Percentiles rank a stretch among this genome's conserved stretches.
Evolutionary conservation across 2,329 filamentous ascomycete genomes (phyloP).

Genomic region (Alternaria atra): DNA sequence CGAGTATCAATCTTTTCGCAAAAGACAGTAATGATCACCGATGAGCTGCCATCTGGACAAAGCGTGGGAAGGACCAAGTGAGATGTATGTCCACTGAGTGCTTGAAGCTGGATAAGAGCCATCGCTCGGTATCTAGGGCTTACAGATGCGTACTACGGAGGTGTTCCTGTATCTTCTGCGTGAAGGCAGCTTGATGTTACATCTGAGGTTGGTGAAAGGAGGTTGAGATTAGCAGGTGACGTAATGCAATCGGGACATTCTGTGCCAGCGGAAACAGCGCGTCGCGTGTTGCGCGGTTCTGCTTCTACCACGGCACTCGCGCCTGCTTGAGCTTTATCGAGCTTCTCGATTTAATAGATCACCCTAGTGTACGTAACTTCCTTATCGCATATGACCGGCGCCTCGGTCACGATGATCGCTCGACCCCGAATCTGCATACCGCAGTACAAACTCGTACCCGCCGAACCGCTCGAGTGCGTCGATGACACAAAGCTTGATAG

Average conservation of each 20-base stretch:
- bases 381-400: not conserved
- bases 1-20: not conserved
- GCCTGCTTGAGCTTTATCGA: not conserved
- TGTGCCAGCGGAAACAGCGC: not conserved
- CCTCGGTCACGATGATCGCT: not conserved
- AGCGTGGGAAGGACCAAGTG: not conserved
- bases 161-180: not conserved
- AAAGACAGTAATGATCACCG: not conserved
- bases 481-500: not conserved
- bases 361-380: not conserved
- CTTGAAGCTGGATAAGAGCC: not conserved
- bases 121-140: not conserved
- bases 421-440: not conserved
- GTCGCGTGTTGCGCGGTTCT: not conserved
- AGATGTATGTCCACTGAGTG: not conserved
- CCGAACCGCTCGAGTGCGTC: not conserved
- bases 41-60: not conserved
- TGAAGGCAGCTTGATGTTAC: not conserved
- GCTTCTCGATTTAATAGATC: not conserved
- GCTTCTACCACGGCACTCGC: not conserved
- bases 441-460: not conserved
- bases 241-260: not conserved
- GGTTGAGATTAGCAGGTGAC: not conserved
- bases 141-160: not conserved
- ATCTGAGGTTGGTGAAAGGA: not conserved